These are phyloP conservation scores for Leccinum holopus DNA, from an alignment of 1,284 basidiomycete genomes.

Conservation along the genomic window DNA sequence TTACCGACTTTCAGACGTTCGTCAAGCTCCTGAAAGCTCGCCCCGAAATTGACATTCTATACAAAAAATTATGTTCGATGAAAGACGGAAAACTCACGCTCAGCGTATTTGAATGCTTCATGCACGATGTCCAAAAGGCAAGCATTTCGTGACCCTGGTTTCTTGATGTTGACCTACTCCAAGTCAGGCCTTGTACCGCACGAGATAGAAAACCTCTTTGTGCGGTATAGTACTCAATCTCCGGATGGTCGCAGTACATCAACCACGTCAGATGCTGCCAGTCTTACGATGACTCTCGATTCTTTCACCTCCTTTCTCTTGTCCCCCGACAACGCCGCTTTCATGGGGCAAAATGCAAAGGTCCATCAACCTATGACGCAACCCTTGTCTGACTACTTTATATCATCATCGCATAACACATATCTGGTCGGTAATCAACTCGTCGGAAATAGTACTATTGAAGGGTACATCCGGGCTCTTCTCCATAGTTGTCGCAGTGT, in stretches of 20 bases:
- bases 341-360: conserved; percentile 44
- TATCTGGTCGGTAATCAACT: conserved; percentile 96
- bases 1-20: conserved; percentile 81
- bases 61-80: conserved; percentile 49
- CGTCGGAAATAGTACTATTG: conserved; percentile 90
- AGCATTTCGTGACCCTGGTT: neutral
- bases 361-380: conserved; percentile 71
- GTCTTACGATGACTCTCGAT: conserved; percentile 50
- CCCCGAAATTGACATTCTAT: conserved; percentile 74
- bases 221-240: conserved; percentile 46
- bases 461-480: conserved; percentile 94
- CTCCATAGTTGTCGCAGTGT: conserved; percentile 91
- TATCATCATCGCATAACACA: conserved; percentile 96
- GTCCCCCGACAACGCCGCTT: conserved; percentile 63
- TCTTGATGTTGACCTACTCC: conserved; percentile 11
- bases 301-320: conserved; percentile 76
- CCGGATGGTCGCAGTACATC: conserved; percentile 2
- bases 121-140: conserved; percentile 68
- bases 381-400: conserved; percentile 86
- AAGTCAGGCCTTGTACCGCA: conserved; percentile 48
- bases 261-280: conserved; percentile 18
- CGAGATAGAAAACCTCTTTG: conserved; percentile 56
- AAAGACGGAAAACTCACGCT: conserved; percentile 51
- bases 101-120: conserved; percentile 61
- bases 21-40: conserved; percentile 84